phyloP scores from a whole-genome alignment of 768 basidiomycete species.

The Terana coerulea region DNA sequence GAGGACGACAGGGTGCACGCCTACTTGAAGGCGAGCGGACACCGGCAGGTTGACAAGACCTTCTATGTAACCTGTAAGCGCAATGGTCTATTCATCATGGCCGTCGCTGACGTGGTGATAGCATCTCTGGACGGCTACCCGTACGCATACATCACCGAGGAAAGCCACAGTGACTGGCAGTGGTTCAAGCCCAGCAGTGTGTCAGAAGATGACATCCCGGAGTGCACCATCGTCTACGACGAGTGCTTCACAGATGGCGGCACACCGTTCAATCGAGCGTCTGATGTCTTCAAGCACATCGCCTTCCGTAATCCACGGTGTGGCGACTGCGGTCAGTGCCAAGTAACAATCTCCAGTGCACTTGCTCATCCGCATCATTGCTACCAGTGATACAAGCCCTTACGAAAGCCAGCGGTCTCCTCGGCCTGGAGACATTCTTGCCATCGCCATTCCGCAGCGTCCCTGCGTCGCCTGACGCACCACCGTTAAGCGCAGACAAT shows the following conservation, averaged over 20 bases:
- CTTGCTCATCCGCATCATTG: neutral
- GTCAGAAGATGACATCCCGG: constrained; percentile 10
- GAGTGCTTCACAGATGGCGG: constrained; percentile 21
- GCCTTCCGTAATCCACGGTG: constrained; percentile 29
- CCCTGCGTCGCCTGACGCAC: neutral
- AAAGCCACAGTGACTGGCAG: constrained; percentile 14
- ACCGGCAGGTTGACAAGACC: constrained; percentile 15
- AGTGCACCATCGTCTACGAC: constrained; percentile 19
- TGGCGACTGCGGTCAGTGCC: constrained; percentile 32
- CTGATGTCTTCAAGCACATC: constrained; percentile 31
- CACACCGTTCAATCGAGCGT: constrained; percentile 13
- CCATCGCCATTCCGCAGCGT: constrained; percentile 7
- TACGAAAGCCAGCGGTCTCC: constrained; percentile 7
- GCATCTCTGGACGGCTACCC: constrained; percentile 33
- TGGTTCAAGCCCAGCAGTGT: constrained; percentile 4
- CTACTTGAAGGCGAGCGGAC: constrained; percentile 17
- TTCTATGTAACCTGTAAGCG: constrained; percentile 21
- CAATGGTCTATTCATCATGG: neutral
- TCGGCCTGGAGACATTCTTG: constrained; percentile 14
- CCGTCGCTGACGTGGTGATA: constrained; percentile 5
- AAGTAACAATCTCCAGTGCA: neutral
- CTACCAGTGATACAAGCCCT: constrained; percentile 13
- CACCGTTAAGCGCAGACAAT: neutral
- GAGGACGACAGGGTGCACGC: constrained; percentile 15
- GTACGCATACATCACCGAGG: constrained; percentile 18